Base-by-base conservation (phyloP, 106 monocot species). In the Acorus gramineus region DNA sequence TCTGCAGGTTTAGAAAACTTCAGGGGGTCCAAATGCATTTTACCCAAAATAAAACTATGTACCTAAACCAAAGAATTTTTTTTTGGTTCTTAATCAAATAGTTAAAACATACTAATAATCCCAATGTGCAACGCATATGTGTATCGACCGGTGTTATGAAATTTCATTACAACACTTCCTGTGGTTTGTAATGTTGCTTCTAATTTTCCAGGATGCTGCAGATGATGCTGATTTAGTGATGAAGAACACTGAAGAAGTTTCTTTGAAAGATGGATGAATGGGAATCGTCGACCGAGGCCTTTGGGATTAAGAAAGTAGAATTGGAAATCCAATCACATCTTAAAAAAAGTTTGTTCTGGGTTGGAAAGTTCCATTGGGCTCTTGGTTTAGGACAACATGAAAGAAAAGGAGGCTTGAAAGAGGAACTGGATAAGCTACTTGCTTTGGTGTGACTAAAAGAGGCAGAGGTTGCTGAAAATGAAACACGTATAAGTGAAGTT, bases 381-480 rank as follows among this genome's bases (percentile, higher is more conserved):
- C 44, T 65, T 88, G 59, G 73, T 88, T 73, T 80, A 88, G 77
- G 80, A 87, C 71, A 87, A 98, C 60, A 85, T 55, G 53, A 78
- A 69, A 72, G 81, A 85, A 69, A 73, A 80, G 59, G 77, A 91
- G 69, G 62, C 64, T 66, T 98, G 11, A 62, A 73, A 58, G 83
- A 85, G 68, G 96, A 98, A 68, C 73, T 98, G 49, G 75, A 76
- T 45, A 79, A 91, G 7, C 73, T 98, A 6, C 66, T 85, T 46
- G 74, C 53, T 55, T 70, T 88, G 71, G 87, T 98, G 2, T 80
- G 60, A 69, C 62, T 88, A 73, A 98, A 98, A 71, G 85, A 98
- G 75, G 70, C 64, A 50, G 85, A 96, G 65, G 91, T 98, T 71
- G 72, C 71, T 61, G 79, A 87, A 49, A 91, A 87, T 74, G 73